Evolutionary conservation across 2,329 filamentous ascomycete species (phyloP), one percentile per base, ranked within the genome.

Genomic region (Pyrenochaeta sp.): DNA sequence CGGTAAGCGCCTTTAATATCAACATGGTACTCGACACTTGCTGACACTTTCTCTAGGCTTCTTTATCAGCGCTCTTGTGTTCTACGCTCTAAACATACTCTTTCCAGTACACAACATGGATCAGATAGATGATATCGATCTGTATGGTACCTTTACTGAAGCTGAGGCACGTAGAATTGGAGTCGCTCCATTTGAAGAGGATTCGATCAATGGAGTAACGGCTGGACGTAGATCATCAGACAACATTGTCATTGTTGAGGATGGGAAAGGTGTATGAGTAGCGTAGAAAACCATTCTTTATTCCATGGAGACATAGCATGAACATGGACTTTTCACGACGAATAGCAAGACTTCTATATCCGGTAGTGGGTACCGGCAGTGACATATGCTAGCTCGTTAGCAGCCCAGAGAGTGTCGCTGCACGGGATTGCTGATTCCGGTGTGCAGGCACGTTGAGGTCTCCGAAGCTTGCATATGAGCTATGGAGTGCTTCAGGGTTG

Each of bases 121-220:
- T 15, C 75, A 81, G 53, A 79, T 77, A 37, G 82, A 84, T 49
- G 69, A 78, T 4, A 63, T 77, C 7, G 81, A 84, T 58, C 49
- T 78, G 12, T 83, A 80, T 52, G 79, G 78, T 22, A 82, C 81
- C 0, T 83, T 84, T 54, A 82, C 80, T 0, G 56, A 68, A 1
- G 66, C 70, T 10, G 81, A 84, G 67, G 81, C 81, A 22, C 72
- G 66, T 4, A 78, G 75, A 49, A 56, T 80, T 34, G 78, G 79
- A 3, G 67, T 82, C n/a, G 55, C 70, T n/a, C 71, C 74, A 5
- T 52, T 71, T n/a, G 65, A 70, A 7, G 52, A 69, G 12, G 47
- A 52, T 22, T 39, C 53, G 1, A 28, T 55, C 42, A 19, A 25
- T 48, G 13, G 39, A 40, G 1, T 13, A 32, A 19, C 39, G 30